Evolutionary conservation across 2,329 filamentous ascomycete species (phyloP).

Genomic region (Sporothrix pseudoabietina): DNA sequence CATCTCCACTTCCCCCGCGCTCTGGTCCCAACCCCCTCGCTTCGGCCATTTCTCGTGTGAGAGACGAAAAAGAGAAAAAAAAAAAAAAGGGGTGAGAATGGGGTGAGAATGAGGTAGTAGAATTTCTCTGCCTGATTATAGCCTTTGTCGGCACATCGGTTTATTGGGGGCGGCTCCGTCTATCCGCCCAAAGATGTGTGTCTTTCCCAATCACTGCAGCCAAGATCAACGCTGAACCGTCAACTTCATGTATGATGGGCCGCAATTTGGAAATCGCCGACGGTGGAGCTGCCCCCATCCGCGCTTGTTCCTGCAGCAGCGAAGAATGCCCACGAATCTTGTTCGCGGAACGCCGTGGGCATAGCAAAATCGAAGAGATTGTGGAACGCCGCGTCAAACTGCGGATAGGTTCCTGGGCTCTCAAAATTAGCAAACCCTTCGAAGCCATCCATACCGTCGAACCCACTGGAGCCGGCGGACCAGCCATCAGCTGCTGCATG

Average conservation of each 20-base stretch:
- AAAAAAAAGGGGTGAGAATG: no score
- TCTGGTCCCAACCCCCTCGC: background rate
- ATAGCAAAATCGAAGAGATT: slow-evolving; percentile 7
- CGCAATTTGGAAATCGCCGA: background rate
- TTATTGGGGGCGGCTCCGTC: background rate
- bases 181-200: background rate
- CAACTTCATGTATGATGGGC: background rate
- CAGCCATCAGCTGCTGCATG: background rate
- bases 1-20: slow-evolving; percentile 6
- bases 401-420: background rate
- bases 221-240: background rate
- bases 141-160: slow-evolving; percentile 1
- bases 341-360: background rate
- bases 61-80: background rate
- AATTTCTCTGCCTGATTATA: background rate
- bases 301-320: background rate
- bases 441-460: background rate
- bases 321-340: background rate
- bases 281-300: background rate
- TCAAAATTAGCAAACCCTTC: slow-evolving; percentile 8
- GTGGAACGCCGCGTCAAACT: slow-evolving; percentile 13
- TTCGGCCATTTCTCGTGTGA: background rate
- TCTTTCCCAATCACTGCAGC: background rate
- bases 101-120: background rate
- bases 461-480: background rate